Base-by-base conservation (phyloP, 371 early-diverging fungal species). In the Rhizopus sp. region DNA sequence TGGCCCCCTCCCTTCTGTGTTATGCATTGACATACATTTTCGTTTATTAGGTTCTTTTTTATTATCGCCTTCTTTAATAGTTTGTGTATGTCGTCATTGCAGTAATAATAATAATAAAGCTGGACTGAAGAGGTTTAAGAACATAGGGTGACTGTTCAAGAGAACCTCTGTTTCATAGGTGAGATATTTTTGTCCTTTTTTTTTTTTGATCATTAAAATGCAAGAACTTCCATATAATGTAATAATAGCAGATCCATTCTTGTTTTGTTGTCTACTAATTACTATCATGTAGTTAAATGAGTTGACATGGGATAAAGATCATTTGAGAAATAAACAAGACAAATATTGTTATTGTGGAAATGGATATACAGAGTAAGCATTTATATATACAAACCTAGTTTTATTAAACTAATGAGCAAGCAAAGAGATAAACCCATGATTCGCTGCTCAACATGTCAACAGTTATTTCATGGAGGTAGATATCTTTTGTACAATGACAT, bases 261-360 rank as follows among this genome's bases (percentile, higher is more conserved):
- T 52, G 35, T 29, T 12, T 16, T 41, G 5, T 29, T 15, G 38
- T 60, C 29, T n/a, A 9, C 38, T 50, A 30, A 45, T 13, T 10
- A 50, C 1, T 7, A 38, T 30, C 42, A 6, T 53, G 5, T 57
- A 70, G 70, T 41, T 63, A 32, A 37, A 53, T 35, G 42, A 37
- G 13, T 49, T 71, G n/a, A 61, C 48, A 7, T 71, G 72, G 72
- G 58, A 71, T 47, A 35, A 17, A 23, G 57, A 63, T 0, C 72
- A 71, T 42, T 53, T 29, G 17, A 67, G 59, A 17, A 87, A 87
- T 60, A 68, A 62, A 30, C 80, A 87, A 56, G 73, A 75, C 17
- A 62, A 63, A 15, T 87, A 87, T 50, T 87, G 88, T 57, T 87
- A 87, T 53, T 87, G 88, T 41, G 88, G 85, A 9, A 68, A 75